Evolutionary conservation across 805 yeast genomes (phyloP).

Genomic region (Zygosaccharomyces bailii): DNA sequence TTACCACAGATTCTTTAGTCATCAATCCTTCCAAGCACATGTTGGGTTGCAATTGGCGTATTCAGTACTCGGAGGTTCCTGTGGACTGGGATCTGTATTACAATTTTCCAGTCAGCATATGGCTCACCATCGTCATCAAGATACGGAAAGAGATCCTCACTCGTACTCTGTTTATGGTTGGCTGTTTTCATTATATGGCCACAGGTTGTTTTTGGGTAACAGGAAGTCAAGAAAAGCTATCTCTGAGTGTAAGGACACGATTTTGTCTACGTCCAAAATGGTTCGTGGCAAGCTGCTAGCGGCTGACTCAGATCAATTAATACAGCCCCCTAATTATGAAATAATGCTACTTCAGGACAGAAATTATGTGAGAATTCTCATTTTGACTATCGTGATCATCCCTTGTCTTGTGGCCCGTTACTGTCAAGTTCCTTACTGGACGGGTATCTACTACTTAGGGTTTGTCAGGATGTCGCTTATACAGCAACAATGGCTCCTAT

Average conservation of each 20-base stretch:
- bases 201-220: constrained; percentile 72
- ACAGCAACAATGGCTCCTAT: constrained; percentile 75
- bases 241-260: constrained; percentile 47
- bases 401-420: constrained; percentile 67
- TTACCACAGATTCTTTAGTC: constrained; percentile 29
- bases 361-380: constrained; percentile 57
- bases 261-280: constrained; percentile 36
- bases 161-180: constrained; percentile 71
- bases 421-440: constrained; percentile 78
- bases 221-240: constrained; percentile 46
- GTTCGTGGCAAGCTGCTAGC: constrained; percentile 16
- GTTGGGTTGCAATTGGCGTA: constrained; percentile 17
- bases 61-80: constrained; percentile 27
- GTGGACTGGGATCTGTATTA: constrained; percentile 28
- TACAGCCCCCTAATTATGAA: constrained; percentile 59
- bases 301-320: constrained; percentile 45
- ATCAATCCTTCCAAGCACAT: constrained; percentile 25
- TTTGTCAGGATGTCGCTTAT: constrained; percentile 63
- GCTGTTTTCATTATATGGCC: constrained; percentile 81
- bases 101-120: constrained; percentile 49
- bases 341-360: constrained; percentile 66
- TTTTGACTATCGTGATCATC: constrained; percentile 50
- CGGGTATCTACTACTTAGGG: constrained; percentile 64
- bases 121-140: constrained; percentile 86
- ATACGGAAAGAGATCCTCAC: constrained; percentile 87